Percentiles rank a stretch among this genome's conserved stretches.
Conservation (phyloP, 345 rosid species). For the Eucalyptus curtisii region DNA sequence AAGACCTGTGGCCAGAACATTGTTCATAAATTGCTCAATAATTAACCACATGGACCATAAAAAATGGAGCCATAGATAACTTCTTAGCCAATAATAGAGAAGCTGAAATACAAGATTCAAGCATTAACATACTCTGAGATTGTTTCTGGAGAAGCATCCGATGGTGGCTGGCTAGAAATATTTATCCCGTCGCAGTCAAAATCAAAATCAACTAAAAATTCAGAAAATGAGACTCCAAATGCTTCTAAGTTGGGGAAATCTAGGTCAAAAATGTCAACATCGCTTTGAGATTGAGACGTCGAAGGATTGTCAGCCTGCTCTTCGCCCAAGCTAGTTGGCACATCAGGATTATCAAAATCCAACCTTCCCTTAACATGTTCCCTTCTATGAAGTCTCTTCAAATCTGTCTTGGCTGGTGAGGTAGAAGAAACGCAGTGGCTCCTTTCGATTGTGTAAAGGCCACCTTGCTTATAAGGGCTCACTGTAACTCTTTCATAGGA, state of each 20-base stretch:
- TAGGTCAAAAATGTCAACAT: slow-evolving; percentile 41
- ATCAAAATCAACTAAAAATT: slow-evolving; percentile 60
- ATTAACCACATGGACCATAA: too few species aligned
- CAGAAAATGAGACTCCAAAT: slow-evolving; percentile 58
- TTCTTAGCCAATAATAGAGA: background rate
- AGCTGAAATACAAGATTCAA: background rate
- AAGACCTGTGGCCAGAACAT: background rate
- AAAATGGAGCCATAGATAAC: background rate
- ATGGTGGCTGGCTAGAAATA: slow-evolving; percentile 23
- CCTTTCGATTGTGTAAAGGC: slow-evolving; percentile 59
- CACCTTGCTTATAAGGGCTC: slow-evolving; percentile 56
- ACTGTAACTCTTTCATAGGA: slow-evolving; percentile 51
- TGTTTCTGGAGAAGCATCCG: slow-evolving; percentile 4
- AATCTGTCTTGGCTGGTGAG: slow-evolving; percentile 50
- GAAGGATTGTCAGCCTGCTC: slow-evolving; percentile 17
- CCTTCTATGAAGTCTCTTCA: slow-evolving; percentile 37
- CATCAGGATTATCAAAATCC: slow-evolving; percentile 66
- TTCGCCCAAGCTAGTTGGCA: slow-evolving; percentile 13
- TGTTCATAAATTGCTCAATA: background rate
- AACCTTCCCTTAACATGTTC: slow-evolving; percentile 80
- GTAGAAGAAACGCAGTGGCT: slow-evolving; percentile 61
- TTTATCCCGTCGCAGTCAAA: slow-evolving; percentile 30
- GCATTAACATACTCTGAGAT: slow-evolving; percentile 18
- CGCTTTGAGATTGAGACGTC: slow-evolving; percentile 51
- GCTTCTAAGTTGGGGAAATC: slow-evolving; percentile 58